A percentile compares a stretch with the other conserved stretches of the same genome.
These are phyloP conservation scores for Capillidium rhysosporum DNA, from an alignment of 371 early-diverging fungal species.

Conservation along the genomic window DNA sequence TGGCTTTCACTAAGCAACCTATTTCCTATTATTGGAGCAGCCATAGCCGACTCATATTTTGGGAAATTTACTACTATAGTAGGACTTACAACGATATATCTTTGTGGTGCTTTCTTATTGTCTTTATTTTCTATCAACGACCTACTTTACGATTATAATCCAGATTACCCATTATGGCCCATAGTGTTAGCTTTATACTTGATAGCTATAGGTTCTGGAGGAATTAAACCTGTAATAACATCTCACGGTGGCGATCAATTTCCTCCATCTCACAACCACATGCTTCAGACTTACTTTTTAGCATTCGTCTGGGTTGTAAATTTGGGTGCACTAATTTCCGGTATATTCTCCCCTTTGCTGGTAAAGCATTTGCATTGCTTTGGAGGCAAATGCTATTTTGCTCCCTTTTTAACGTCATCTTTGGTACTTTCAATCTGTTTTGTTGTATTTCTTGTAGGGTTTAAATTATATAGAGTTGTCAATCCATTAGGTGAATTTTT, in stretches of 20 bases:
- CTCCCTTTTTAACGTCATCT: not conserved
- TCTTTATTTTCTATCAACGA: conserved; percentile 4
- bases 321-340: conserved; percentile 14
- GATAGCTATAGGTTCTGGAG: conserved; percentile 26
- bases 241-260: conserved; percentile 31
- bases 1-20: conserved; percentile 36
- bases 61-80: conserved; percentile 48
- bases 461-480: conserved; percentile 20
- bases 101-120: not conserved
- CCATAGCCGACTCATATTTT: conserved; percentile 36
- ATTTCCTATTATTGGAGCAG: conserved; percentile 38
- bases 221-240: conserved; percentile 30
- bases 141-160: conserved; percentile 6
- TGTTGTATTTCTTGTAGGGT: conserved; percentile 11
- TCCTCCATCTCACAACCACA: not conserved
- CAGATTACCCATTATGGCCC: conserved; percentile 7
- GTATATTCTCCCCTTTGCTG: conserved; percentile 1
- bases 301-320: conserved; percentile 27
- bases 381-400: conserved; percentile 7
- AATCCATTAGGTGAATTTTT: conserved; percentile 23
- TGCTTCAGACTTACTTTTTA: conserved; percentile 17
- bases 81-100: conserved; percentile 2
- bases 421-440: conserved; percentile 1
- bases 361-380: conserved; percentile 2
- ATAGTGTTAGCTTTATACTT: conserved; percentile 18